Evolutionary conservation across 2,329 filamentous ascomycete species (phyloP).

Genomic region (Cladosporium sp.): DNA sequence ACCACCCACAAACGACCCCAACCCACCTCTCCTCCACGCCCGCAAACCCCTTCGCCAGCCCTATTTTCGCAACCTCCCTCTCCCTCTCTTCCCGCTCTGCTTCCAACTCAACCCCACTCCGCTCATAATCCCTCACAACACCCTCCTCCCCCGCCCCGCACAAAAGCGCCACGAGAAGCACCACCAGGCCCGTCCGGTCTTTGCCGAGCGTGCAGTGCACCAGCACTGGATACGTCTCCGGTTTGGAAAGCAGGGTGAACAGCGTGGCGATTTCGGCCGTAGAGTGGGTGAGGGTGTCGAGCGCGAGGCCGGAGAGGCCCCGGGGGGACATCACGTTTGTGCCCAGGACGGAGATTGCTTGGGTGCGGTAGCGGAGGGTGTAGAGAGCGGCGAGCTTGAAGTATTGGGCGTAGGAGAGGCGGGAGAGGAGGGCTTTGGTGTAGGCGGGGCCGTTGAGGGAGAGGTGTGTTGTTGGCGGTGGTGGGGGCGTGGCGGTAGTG

Average conservation of each 20-base stretch:
- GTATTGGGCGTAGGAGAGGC: constrained; percentile 68
- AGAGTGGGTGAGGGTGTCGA: constrained; percentile 69
- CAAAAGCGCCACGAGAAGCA: constrained; percentile 68
- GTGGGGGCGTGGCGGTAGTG: constrained; percentile 42
- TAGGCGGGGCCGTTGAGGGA: constrained; percentile 74
- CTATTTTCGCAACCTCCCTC: constrained; percentile 69
- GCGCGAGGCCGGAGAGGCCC: constrained; percentile 70
- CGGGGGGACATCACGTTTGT: constrained; percentile 70
- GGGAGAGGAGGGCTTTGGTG: constrained; percentile 66
- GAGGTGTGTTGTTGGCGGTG: constrained; percentile 50
- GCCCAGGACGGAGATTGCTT: constrained; percentile 70
- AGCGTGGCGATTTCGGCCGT: constrained; percentile 61
- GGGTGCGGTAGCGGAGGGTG: constrained; percentile 65
- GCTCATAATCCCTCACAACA: constrained; percentile 71
- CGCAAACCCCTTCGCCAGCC: constrained; percentile 73
- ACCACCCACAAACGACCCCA: constrained; percentile 56
- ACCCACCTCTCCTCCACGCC: constrained; percentile 67
- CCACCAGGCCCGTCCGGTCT: constrained; percentile 74
- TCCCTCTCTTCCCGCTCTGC: constrained; percentile 65
- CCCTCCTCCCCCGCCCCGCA: constrained; percentile 59
- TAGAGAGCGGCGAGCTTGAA: constrained; percentile 65
- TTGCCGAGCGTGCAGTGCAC: constrained; percentile 90
- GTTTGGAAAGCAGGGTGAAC: constrained; percentile 53
- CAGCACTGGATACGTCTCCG: constrained; percentile 62
- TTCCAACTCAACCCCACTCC: constrained; percentile 63